phyloP scores from a whole-genome alignment of 371 early-diverging fungal species.

The Lichtheimia hyalospora region DNA sequence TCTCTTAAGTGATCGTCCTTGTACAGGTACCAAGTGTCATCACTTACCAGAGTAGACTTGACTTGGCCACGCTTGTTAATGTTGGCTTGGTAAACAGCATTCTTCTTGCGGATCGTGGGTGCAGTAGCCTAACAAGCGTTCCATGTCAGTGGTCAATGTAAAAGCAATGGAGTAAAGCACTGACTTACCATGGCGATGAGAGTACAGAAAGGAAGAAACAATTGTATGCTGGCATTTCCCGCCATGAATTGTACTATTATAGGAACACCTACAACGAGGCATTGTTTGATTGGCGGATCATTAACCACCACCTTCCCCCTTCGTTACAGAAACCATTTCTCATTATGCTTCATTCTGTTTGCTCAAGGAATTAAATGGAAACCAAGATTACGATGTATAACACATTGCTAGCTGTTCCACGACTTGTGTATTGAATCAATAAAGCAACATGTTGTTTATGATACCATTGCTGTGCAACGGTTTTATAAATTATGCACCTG shows the following conservation, averaged over 20 bases:
- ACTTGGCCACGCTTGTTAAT: constrained; percentile 40
- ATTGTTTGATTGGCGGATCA: background rate
- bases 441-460: no score
- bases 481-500: no score
- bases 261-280: background rate
- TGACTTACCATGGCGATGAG: constrained; percentile 18
- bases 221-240: background rate
- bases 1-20: no score
- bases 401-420: no score
- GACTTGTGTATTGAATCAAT: no score
- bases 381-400: no score
- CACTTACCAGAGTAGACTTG: constrained; percentile 26
- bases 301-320: no score
- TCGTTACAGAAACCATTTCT: no score
- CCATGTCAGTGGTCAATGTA: background rate
- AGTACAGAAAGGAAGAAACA: constrained; percentile 2
- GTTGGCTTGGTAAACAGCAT: constrained; percentile 36
- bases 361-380: no score
- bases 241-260: background rate
- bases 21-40: background rate
- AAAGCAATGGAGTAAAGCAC: background rate
- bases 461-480: no score
- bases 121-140: constrained; percentile 24
- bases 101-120: constrained; percentile 39
- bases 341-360: no score